Evolutionary conservation across 2,329 filamentous ascomycete genomes (phyloP), one percentile per base, ranked within the genome.

Genomic region (Penicillium vulpinum): DNA sequence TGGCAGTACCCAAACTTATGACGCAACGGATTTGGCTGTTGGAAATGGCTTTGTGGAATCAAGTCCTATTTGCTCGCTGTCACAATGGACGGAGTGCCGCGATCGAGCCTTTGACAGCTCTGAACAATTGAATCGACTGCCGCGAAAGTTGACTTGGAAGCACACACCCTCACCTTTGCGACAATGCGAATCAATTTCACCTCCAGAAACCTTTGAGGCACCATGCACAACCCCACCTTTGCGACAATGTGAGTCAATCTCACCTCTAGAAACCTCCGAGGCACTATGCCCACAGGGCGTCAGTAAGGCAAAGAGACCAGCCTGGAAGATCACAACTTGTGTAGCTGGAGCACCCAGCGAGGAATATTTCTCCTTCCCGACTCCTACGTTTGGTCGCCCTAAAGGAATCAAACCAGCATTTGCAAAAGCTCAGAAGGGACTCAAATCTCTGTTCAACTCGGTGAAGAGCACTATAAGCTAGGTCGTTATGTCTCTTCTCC

Each of bases 1-100:
- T 18, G 64, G 63, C 0, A 36, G 44, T 3, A 4, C 50, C 1
- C 40, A 49, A 9, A 31, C 16, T 1, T 61, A 60, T 24, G 29
- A 35, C 0, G 22, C 21, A 1, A 2, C 29, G 2, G 21, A 39
- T 2, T 35, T 51, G 5, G 52, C 41, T 1, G 11, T 62, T 18
- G 62, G 58, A 6, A 68, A 67, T 31, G 65, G 62, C 3, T 63
- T 63, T 5, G 10, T 54, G 2, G 28, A 45, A 5, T 36, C 24
- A 0, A 51, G 50, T 28, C 6, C 16, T 3, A 57, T 66, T 13
- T 43, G 22, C 0, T 57, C 57, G 7, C 24, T 29, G 10, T 29
- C 38, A 1, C 29, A 46, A 2, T 60, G 57, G 58, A 1, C 1
- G 4, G 11, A 26, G n/a, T 28, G n/a, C 8, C 44, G 28, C 2